These are phyloP conservation scores for Diaporthe sp. DNA, from an alignment of 2,329 filamentous ascomycete species.

Conservation along the genomic window DNA sequence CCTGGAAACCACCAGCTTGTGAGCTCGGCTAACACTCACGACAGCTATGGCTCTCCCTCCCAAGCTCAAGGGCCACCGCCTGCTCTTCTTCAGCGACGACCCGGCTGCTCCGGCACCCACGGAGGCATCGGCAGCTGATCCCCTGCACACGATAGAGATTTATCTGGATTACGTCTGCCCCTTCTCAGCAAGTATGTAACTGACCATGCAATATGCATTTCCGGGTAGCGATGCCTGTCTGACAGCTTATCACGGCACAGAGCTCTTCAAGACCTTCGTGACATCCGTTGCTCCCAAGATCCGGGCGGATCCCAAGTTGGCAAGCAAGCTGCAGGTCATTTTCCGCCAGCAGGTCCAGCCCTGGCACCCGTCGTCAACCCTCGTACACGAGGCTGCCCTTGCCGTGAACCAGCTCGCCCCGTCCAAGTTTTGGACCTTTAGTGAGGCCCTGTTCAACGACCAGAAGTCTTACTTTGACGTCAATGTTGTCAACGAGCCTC, in stretches of 20 bases:
- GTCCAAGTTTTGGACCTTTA: constrained; percentile 85
- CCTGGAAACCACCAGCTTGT: background rate
- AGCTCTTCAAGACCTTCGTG: constrained; percentile 84
- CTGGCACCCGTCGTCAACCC: constrained; percentile 91
- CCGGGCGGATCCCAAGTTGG: constrained; percentile 69
- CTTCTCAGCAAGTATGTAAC: constrained; percentile 61
- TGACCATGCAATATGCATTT: background rate
- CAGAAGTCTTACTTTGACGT: constrained; percentile 89
- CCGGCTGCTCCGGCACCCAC: constrained; percentile 51
- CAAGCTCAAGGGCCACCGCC: constrained; percentile 81
- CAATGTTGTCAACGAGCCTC: constrained; percentile 83
- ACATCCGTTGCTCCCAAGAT: constrained; percentile 75
- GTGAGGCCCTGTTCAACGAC: constrained; percentile 72
- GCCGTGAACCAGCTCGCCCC: constrained; percentile 82
- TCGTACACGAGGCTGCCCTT: constrained; percentile 83
- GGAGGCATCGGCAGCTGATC: constrained; percentile 53
- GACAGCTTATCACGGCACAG: constrained; percentile 38
- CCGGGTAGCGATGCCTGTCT: background rate
- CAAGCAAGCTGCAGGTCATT: constrained; percentile 76
- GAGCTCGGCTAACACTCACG: constrained; percentile 5
- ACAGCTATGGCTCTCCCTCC: constrained; percentile 79
- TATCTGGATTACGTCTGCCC: constrained; percentile 95
- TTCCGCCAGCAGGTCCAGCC: constrained; percentile 95
- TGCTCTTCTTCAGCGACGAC: constrained; percentile 61
- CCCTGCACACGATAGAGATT: constrained; percentile 73